Base-by-base conservation (phyloP, 805 yeast genomes). In the Kodamaea nitidulidarum region DNA sequence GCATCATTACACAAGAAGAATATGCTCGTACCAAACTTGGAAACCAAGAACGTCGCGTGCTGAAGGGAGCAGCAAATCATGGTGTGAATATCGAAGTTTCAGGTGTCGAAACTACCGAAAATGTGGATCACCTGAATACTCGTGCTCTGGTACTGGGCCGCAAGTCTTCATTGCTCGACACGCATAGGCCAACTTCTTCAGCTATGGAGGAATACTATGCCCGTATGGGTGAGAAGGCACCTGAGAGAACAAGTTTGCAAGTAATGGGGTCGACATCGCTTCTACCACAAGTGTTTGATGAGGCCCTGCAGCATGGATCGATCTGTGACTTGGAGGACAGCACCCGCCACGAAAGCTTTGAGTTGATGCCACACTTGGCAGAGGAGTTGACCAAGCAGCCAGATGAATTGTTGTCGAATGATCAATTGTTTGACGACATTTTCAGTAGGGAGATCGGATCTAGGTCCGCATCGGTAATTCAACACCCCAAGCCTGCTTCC, bases 1-100 rank as follows among this genome's bases (percentile, higher is more conserved):
- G 58, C 27, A 63, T 61, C 7, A 58, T 69, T 31, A 59, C 65
- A 7, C 69, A 65, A 37, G 71, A 67, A 24, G 74, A 67, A 37
- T 67, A 65, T 41, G 46, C 66, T 2, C 52, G 55, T 15, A 48
- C 65, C 29, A 68, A 69, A 44, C 42, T 58, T 10, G 53, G 55
- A 7, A 63, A 62, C 1, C 21, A 30, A 25, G 12, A n/a, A n/a
- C n/a, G n/a, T 25, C n/a, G n/a, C n/a, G n/a, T n/a, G n/a, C n/a
- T 28, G 7, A 15, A 12, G 15, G 8, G 17, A 15, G n/a, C n/a
- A n/a, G n/a, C n/a, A n/a, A n/a, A n/a, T n/a, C n/a, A n/a, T n/a
- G n/a, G n/a, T n/a, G n/a, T n/a, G n/a, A n/a, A n/a, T n/a, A n/a
- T n/a, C n/a, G n/a, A n/a, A n/a, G n/a, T n/a, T n/a, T n/a, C n/a